Base-by-base conservation (phyloP, 2,329 filamentous ascomycete genomes). In the Hypoxylon sp. region DNA sequence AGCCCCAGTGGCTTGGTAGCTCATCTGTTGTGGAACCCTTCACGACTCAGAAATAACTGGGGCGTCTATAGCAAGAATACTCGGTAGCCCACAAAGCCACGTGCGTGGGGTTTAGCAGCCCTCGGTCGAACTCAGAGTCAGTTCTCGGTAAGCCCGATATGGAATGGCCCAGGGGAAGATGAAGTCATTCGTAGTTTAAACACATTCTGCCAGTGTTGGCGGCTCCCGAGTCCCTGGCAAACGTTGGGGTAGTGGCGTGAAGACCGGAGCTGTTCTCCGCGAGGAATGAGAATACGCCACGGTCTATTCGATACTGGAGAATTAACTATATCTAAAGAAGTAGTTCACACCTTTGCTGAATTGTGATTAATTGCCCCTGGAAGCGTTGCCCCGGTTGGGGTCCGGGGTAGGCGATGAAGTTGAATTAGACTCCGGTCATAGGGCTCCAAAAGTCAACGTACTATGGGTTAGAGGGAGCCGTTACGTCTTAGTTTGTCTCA, bases 1-100 rank as follows among this genome's bases (percentile, higher is more conserved):
- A 35, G 13, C 32, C 51, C 10, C 46, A 27, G 21, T 15, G 19
- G 31, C 7, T 42, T 35, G 39, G 39, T 39, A 29, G 37, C 6
- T 48, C 32, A 42, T 37, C 19, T 17, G 27, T 11, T 37, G 57
- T 46, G 42, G 29, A 21, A 11, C 35, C 58, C 39, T 32, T 50
- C 17, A 46, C 59, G 59, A 62, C 50, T 62, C 59, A 62, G 24
- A 17, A 11, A 50, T 50, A 62, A 55, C 44, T 50, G 51, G 59
- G 39, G 24, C 27, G 29, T 29, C 51, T n/a, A 31, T 42, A 21
- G 31, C 31, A 31, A 42, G 27, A 15, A 35, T 44, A 47, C 47
- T 56, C 6, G 21, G 46, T 6, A 46, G 4, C 27, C 10, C 17
- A 27, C 27, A 32, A 32, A 48, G 17, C 55, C n/a, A 17, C 31